Percentiles rank a stretch among this genome's conserved stretches.
Conservation (phyloP, 2,329 filamentous ascomycete genomes). For the Tolypocladium pustulatum region DNA sequence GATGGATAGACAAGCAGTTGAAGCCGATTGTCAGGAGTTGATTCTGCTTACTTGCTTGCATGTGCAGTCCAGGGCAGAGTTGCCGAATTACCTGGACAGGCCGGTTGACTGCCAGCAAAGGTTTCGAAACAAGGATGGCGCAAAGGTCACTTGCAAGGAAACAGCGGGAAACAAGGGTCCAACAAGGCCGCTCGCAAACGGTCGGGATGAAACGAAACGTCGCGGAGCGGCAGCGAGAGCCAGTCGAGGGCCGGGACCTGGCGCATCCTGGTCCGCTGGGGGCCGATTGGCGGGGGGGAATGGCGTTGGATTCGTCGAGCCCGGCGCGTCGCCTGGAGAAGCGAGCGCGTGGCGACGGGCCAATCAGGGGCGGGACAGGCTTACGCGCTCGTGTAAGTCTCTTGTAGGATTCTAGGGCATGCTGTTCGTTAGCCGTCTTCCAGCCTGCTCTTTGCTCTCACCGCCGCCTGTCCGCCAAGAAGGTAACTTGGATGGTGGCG, state of each 20-base stretch:
- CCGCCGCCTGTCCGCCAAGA: too few relatives aligned
- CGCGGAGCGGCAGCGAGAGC: neutral
- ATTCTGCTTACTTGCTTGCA: neutral
- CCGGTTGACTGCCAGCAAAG: neutral
- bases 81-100: too few relatives aligned
- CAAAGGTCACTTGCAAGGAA: too few relatives aligned
- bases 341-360: neutral
- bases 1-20: neutral
- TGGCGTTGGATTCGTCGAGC: neutral
- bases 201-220: neutral
- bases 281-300: neutral
- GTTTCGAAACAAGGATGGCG: neutral
- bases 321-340: neutral
- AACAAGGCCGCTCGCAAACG: neutral
- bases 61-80: neutral
- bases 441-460: neutral
- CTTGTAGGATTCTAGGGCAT: neutral
- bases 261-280: neutral
- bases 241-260: neutral
- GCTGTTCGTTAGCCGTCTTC: neutral
- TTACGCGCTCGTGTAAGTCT: neutral
- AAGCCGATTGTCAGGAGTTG: neutral
- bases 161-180: neutral
- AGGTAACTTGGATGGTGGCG: too few relatives aligned
- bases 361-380: neutral